These are phyloP conservation scores for Leccinum subrobustum DNA, from an alignment of 1,284 basidiomycete species.

Conservation along the genomic window DNA sequence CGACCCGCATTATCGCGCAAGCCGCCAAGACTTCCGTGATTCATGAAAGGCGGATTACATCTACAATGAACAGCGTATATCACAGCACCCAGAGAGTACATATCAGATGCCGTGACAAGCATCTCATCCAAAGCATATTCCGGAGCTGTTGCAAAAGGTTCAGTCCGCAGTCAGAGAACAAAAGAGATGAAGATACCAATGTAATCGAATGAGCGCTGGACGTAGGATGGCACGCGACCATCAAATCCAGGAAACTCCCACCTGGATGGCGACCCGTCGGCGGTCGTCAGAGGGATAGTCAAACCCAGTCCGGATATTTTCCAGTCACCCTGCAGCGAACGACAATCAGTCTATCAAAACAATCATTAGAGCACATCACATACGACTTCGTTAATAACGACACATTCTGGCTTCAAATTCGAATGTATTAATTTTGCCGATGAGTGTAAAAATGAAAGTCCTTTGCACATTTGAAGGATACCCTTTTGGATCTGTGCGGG, in stretches of 20 bases:
- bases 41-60: conserved; percentile 85
- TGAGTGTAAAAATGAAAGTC: conserved; percentile 88
- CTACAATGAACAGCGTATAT: conserved; percentile 90
- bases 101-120: conserved; percentile 84
- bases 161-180: neutral
- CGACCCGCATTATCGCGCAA: conserved; percentile 79
- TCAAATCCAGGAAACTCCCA: conserved; percentile 93
- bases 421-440: conserved; percentile 92
- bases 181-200: conserved; percentile 56
- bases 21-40: conserved; percentile 78
- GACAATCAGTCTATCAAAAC: conserved; percentile 4
- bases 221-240: conserved; percentile 73
- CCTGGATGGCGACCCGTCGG: conserved; percentile 72
- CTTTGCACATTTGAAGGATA: conserved; percentile 90
- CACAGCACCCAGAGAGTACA: conserved; percentile 92
- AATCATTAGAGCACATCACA: conserved; percentile 31
- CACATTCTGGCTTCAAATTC: conserved; percentile 83
- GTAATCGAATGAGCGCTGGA: conserved; percentile 94
- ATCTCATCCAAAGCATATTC: conserved; percentile 93
- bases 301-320: conserved; percentile 91
- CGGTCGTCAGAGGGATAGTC: conserved; percentile 73
- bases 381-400: conserved; percentile 87
- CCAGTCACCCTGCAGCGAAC: conserved; percentile 84
- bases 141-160: conserved; percentile 61
- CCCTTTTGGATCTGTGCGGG: conserved; percentile 90